Base-by-base conservation (phyloP, 495 filamentous ascomycete genomes). In the Schizothecium vesticola region DNA sequence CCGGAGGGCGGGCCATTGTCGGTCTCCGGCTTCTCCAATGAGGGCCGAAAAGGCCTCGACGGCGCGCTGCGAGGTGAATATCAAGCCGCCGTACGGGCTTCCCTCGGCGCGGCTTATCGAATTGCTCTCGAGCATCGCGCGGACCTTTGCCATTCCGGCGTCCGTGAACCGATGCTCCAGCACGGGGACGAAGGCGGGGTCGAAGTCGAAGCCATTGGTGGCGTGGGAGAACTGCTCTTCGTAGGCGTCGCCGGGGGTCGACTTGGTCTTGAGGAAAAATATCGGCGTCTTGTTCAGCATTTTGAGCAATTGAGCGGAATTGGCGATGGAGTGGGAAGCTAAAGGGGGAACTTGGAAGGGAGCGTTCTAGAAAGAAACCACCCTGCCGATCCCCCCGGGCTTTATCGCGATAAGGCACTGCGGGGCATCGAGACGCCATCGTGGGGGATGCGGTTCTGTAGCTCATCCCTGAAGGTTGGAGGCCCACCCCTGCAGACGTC, bases 1-100 rank as follows among this genome's bases (percentile, higher is more conserved):
- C 61, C 82, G 80, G 64, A 86, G 77, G 72, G 81, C 78, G 77
- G 78, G 81, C 80, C 77, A 86, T 24, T 55, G 6, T 69, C 72
- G 73, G 43, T 68, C 80, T 83, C 76, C 75, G 29, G 79, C 75
- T 56, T 81, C 80, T 31, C 80, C 78, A n/a, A 94, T 81, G n/a
- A 94, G 81, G 31, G 82, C 75, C 12, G 87, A 81, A 70, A 97
- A 94, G 1, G 88, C 93, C 72, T 97, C 95, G 12, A 97, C 95
- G 7, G 95, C 91, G 22, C 96, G 87, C 75, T 98, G 96, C 21
- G 92, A 96, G 1, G 95, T 99, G 77, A 99, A 96, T 60, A 97
- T 91, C 62, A 97, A 75, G 1, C 92, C 94, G 13, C 92, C 92
- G 77, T 96, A 96, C 67, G 80, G 76, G 62, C 78, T 69, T 11